These are phyloP conservation scores for Paracorniculantispora psalliotae DNA, from an alignment of 2,329 filamentous ascomycete species.

Conservation along the genomic window DNA sequence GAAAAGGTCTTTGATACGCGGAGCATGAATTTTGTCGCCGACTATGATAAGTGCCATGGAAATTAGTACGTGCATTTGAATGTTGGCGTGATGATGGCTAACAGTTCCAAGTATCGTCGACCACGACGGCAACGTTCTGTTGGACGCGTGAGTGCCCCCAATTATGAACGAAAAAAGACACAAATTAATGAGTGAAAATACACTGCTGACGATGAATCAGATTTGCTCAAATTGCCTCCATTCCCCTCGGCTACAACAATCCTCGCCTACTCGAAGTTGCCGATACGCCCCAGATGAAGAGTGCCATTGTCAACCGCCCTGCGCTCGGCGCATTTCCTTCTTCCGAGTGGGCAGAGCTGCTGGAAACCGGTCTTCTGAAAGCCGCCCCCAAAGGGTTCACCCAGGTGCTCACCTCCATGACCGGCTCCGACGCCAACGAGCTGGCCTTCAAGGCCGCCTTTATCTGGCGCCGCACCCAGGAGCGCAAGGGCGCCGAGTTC, in stretches of 20 bases:
- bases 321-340: constrained; percentile 88
- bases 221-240: constrained; percentile 89
- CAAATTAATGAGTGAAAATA: background rate
- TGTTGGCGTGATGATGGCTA: background rate
- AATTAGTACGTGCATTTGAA: constrained; percentile 53
- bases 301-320: constrained; percentile 79
- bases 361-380: constrained; percentile 74
- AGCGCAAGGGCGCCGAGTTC: constrained; percentile 82
- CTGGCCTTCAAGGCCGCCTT: constrained; percentile 93
- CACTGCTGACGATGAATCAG: constrained; percentile 31
- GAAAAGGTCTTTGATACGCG: constrained; percentile 79
- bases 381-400: constrained; percentile 77
- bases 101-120: constrained; percentile 48
- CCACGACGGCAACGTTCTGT: constrained; percentile 63
- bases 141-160: constrained; percentile 56
- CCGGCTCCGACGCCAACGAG: constrained; percentile 90
- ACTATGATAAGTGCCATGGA: constrained; percentile 69
- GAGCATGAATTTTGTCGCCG: constrained; percentile 76
- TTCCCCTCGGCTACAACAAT: constrained; percentile 91
- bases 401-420: constrained; percentile 87
- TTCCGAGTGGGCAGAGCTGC: constrained; percentile 73
- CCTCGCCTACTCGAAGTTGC: constrained; percentile 66
- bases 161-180: background rate
- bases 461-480: constrained; percentile 79
- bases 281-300: constrained; percentile 71